Base-by-base conservation (phyloP, 2,329 filamentous ascomycete genomes). In the Neurospora crassa region DNA sequence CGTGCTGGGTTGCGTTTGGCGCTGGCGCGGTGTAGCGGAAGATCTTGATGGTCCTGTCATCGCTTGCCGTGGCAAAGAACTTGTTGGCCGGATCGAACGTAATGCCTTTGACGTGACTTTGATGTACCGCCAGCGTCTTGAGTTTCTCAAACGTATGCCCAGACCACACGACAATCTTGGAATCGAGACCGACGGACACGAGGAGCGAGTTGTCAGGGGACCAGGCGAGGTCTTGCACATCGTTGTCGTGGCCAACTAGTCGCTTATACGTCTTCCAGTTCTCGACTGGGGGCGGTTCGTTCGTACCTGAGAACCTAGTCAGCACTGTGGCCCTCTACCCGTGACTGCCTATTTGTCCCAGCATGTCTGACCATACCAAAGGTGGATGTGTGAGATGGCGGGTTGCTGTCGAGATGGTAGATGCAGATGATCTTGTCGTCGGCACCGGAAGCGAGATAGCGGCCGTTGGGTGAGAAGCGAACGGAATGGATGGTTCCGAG, bases 381-480 rank as follows among this genome's bases (percentile, higher is more conserved):
- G 11, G 92, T 91, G 11, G 92, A 88, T 69, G 91, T 87, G 77
- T 92, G 88, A 40, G 92, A 86, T 3, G 94, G 92, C 34, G 92
- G 89, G 78, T 90, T 92, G 71, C 91, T 88, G 81, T 98, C 94
- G 70, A 97, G 88, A 74, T 92, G 91, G 82, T 99, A 99, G 75
- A 99, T 93, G 82, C 96, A 97, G 75, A 99, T 96, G 79, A 99
- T 95, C 85, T 97, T 97, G 84, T 99, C 96, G 82, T 99, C 96
- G 77, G 96, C 96, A 71, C 96, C 96, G 12, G 95, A 98, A 42
- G 96, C 96, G 69, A 99, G 88, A 80, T 97, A 99, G 79, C 93
- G 93, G 71, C 94, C 93, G 79, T 97, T 97, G 40, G 93, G 91
- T 11, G 96, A 98, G 84, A 98, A 99, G 76, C 96, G 92, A 74